Evolutionary conservation across 345 rosid species (phyloP).

Genomic region (Pelargonium nanum): DNA sequence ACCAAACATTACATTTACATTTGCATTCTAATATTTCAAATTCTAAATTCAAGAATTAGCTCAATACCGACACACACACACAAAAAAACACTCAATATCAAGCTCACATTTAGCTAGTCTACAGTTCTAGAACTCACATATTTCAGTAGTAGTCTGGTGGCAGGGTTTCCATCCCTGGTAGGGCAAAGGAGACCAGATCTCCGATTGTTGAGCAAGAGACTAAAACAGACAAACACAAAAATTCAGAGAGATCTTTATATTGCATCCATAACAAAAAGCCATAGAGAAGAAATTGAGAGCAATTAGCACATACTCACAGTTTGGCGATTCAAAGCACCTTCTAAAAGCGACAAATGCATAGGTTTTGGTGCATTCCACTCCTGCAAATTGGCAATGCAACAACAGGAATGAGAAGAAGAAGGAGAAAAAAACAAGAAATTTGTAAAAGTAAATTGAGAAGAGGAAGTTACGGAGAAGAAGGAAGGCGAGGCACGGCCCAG

Average conservation of each 20-base stretch:
- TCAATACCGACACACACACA: too few relatives aligned
- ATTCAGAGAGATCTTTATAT: neutral
- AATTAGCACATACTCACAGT: slow-evolving; percentile 35
- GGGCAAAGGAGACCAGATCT: slow-evolving; percentile 82
- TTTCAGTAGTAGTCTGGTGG: slow-evolving; percentile 13
- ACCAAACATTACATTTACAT: too few relatives aligned
- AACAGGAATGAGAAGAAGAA: neutral
- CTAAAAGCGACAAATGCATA: slow-evolving; percentile 46
- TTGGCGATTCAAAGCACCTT: slow-evolving; percentile 50
- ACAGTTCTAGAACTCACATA: slow-evolving; percentile 32
- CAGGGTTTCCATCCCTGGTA: slow-evolving; percentile 84
- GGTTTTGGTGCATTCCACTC: slow-evolving; percentile 97
- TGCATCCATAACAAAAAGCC: neutral
- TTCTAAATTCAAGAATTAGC: too few relatives aligned
- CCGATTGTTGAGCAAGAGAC: slow-evolving; percentile 51
- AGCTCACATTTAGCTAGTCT: neutral
- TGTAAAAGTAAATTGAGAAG: neutral
- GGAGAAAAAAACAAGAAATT: neutral
- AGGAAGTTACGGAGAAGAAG: slow-evolving; percentile 56
- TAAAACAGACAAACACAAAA: slow-evolving; percentile 7
- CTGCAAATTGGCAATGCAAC: slow-evolving; percentile 24
- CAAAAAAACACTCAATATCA: neutral
- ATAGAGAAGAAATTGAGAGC: neutral
- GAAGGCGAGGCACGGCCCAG: slow-evolving; percentile 64
- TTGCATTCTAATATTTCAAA: too few relatives aligned